Evolutionary conservation across 345 rosid genomes (phyloP).

Genomic region (Populus deltoides): DNA sequence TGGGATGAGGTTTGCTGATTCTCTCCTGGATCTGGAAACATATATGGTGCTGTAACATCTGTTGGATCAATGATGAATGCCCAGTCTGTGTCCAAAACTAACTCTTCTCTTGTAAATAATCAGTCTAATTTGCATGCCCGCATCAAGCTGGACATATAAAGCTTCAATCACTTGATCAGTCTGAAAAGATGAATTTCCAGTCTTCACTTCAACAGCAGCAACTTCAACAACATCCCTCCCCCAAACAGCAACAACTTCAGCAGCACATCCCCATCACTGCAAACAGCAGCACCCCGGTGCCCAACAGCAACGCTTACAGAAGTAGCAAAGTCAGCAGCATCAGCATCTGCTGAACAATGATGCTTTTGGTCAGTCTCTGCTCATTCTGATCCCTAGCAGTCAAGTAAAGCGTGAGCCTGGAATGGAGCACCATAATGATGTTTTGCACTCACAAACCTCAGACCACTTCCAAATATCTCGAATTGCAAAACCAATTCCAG

Average conservation of each 20-base stretch:
- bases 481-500: slow-evolving; percentile 65
- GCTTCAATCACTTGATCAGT: slow-evolving; percentile 41
- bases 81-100: slow-evolving; percentile 60
- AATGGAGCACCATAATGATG: slow-evolving; percentile 45
- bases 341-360: slow-evolving; percentile 48
- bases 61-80: slow-evolving; percentile 48
- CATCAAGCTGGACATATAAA: slow-evolving; percentile 46
- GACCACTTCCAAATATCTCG: slow-evolving; percentile 59
- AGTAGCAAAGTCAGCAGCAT: slow-evolving; percentile 63
- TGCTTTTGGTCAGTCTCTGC: slow-evolving; percentile 56
- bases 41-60: slow-evolving; percentile 48
- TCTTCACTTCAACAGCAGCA: slow-evolving; percentile 42
- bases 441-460: slow-evolving; percentile 52
- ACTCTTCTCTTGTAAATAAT: slow-evolving; percentile 47
- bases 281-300: slow-evolving; percentile 58
- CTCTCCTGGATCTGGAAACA: slow-evolving; percentile 63
- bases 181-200: slow-evolving; percentile 56
- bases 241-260: slow-evolving; percentile 67
- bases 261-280: slow-evolving; percentile 54
- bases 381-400: slow-evolving; percentile 44
- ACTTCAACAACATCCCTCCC: slow-evolving; percentile 45
- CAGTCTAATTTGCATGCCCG: slow-evolving; percentile 47
- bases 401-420: slow-evolving; percentile 72
- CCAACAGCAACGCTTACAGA: slow-evolving; percentile 53
- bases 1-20: slow-evolving; percentile 51